Base-by-base conservation (phyloP, 2,329 filamentous ascomycete species). In the Pseudopithomyces maydicus region DNA sequence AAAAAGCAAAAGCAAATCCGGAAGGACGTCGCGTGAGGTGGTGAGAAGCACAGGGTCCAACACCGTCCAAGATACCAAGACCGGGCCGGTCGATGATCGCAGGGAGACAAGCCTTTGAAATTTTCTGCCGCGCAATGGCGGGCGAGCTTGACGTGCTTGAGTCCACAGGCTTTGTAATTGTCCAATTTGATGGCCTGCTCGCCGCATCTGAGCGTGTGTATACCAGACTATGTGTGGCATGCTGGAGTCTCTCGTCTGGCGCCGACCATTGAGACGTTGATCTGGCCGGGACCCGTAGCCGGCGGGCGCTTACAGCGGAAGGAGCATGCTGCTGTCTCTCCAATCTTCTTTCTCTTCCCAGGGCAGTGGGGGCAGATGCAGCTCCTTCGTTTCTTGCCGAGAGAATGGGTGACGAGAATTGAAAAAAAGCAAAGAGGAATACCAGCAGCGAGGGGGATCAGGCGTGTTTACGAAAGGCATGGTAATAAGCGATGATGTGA, bases 11-110 rank as follows among this genome's bases (percentile, higher is more conserved):
- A 22, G 48, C 17, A 41, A 17, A 17, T 23, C 20, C 22, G n/a
- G n/a, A 5, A 51, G 48, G 12, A 11, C 10, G 10, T 15, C 11
- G 17, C 8, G 23, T 51, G 36, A 3, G 38, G 48, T 42, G 48
- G 10, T 29, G 48, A 51, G 38, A 51, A 51, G 48, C 48, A 33
- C 42, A 33, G 15, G 23, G 8, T 11, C 48, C 48, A 51, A 33
- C 42, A 33, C 6, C 17, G 8, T 11, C 48, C 48, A 51, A 51
- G 48, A 43, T 20, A 29, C 38, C 36, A 51, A 42, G 48, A 17
- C 48, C 26, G 47, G 23, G 22, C 46, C 36, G 15, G 26, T 29
- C 23, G 47, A 20, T 33, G 23, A 51, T 33, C 8, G 36, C 20
- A 19, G 2, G 38, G 17, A 22, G 20, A n/a, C 48, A 51, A 51